Evolutionary conservation across 257 asterid species (phyloP).

Genomic region (Haberlea rhodopensis): DNA sequence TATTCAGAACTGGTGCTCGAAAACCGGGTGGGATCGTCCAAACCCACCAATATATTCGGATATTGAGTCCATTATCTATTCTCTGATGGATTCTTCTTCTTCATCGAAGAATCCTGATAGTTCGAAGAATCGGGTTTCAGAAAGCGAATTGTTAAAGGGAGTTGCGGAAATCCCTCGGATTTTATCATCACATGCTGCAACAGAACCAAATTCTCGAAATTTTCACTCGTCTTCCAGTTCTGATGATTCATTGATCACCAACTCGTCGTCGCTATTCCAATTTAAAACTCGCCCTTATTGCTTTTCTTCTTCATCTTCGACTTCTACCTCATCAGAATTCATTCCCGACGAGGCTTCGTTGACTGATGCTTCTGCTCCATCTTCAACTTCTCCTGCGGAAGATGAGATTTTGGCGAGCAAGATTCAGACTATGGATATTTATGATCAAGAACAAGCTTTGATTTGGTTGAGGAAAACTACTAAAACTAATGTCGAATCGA

Average conservation of each 20-base stretch:
- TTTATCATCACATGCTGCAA: slow-evolving; percentile 47
- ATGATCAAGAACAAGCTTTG: slow-evolving; percentile 76
- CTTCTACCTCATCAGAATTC: slow-evolving; percentile 68
- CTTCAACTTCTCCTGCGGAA: slow-evolving; percentile 28
- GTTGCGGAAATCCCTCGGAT: slow-evolving; percentile 46
- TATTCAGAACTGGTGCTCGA: slow-evolving; percentile 67
- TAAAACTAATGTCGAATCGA: slow-evolving; percentile 49
- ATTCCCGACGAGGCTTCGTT: slow-evolving; percentile 37
- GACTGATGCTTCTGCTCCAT: slow-evolving; percentile 16
- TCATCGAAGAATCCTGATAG: slow-evolving; percentile 4
- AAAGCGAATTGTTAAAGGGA: slow-evolving; percentile 43
- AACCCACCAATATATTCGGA: slow-evolving; percentile 46
- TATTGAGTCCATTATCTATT: slow-evolving; percentile 42
- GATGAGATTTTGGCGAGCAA: slow-evolving; percentile 40
- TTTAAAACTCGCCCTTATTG: slow-evolving; percentile 67
- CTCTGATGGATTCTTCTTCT: slow-evolving; percentile 24
- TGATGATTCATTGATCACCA: slow-evolving; percentile 82
- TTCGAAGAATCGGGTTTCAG: slow-evolving; percentile 38
- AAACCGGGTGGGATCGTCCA: slow-evolving; percentile 46
- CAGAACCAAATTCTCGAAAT: slow-evolving; percentile 45
- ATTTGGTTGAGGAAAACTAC: slow-evolving; percentile 64
- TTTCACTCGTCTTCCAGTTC: slow-evolving; percentile 61
- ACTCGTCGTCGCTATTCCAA: slow-evolving; percentile 55
- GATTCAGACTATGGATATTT: slow-evolving; percentile 54
- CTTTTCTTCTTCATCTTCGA: slow-evolving; percentile 62